Evolutionary conservation across 129 eudicot species (phyloP).

Genomic region (Gnaphalium uliginosum): DNA sequence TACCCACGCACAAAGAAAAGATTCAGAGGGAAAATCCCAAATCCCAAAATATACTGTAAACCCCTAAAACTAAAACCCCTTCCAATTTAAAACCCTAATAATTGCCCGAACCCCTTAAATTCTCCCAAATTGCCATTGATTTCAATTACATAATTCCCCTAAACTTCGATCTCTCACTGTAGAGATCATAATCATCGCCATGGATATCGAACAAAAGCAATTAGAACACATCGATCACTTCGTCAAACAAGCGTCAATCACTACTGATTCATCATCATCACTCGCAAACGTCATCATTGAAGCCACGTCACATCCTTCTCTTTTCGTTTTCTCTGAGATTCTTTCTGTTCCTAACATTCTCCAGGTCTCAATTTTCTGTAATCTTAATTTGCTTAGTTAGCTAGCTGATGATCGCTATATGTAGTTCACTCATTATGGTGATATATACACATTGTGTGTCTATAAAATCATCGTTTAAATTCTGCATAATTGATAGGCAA

Average conservation of each 20-base stretch:
- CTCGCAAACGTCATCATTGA: conserved; percentile 59
- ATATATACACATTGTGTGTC: background rate
- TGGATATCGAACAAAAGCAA: conserved; percentile 87
- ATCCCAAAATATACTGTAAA: too few species aligned
- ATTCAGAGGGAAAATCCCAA: background rate
- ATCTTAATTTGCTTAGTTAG: conserved; percentile 11
- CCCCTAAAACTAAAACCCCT: background rate
- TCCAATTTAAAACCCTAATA: conserved; percentile 30
- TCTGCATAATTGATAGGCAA: background rate
- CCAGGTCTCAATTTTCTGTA: conserved; percentile 42
- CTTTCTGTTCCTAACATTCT: conserved; percentile 67
- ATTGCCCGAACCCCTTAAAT: conserved; percentile 13
- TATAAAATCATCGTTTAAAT: background rate
- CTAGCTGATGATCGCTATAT: background rate
- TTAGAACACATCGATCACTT: conserved; percentile 84
- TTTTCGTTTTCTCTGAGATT: conserved; percentile 97
- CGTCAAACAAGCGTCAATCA: conserved; percentile 68
- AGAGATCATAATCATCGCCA: conserved; percentile 16
- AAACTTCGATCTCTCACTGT: conserved; percentile 21
- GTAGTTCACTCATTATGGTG: conserved; percentile 4
- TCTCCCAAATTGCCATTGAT: background rate
- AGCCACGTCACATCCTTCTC: conserved; percentile 89
- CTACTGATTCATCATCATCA: conserved; percentile 43
- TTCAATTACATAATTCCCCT: conserved; percentile 3
- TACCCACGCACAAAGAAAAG: too few species aligned